These are phyloP conservation scores for Daedaleopsis sinensis DNA, from an alignment of 768 basidiomycete genomes.

Conservation along the genomic window DNA sequence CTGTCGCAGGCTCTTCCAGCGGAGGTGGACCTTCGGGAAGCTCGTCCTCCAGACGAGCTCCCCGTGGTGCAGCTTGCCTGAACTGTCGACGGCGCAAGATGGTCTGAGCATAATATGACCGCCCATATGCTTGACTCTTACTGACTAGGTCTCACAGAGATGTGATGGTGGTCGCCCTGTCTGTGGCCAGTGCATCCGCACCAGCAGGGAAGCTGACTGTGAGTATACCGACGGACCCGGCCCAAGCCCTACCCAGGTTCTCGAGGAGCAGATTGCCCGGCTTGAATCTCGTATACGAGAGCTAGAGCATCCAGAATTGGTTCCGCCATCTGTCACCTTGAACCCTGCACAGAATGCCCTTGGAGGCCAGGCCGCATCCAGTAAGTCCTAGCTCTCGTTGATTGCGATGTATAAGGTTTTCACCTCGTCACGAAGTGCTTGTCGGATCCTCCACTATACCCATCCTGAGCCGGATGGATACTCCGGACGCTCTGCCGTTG, in stretches of 20 bases:
- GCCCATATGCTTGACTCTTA: background rate
- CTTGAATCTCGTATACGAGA: conserved; percentile 54
- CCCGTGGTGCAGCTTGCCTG: conserved; percentile 31
- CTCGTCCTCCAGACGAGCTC: conserved; percentile 22
- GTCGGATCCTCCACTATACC: conserved; percentile 4
- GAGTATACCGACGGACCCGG: conserved; percentile 71
- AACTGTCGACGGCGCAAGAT: conserved; percentile 32
- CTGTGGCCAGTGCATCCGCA: conserved; percentile 65
- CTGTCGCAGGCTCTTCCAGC: background rate
- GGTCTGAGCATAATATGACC: conserved; percentile 14
- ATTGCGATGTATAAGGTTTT: too few relatives aligned
- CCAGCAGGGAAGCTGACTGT: conserved; percentile 57
- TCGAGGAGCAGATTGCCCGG: conserved; percentile 63
- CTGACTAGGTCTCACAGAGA: conserved; percentile 43
- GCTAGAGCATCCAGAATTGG: conserved; percentile 27
- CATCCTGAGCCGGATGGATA: conserved; percentile 9
- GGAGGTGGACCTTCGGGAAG: background rate
- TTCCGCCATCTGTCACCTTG: conserved; percentile 14
- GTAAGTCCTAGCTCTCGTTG: background rate
- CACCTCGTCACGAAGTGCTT: background rate
- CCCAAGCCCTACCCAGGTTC: conserved; percentile 59
- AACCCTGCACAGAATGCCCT: conserved; percentile 6
- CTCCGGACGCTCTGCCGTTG: conserved; percentile 2
- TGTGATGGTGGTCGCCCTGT: conserved; percentile 68
- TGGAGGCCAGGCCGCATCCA: background rate